Conservation (phyloP, 257 asterid genomes). For the Gynochthodes officinalis region DNA sequence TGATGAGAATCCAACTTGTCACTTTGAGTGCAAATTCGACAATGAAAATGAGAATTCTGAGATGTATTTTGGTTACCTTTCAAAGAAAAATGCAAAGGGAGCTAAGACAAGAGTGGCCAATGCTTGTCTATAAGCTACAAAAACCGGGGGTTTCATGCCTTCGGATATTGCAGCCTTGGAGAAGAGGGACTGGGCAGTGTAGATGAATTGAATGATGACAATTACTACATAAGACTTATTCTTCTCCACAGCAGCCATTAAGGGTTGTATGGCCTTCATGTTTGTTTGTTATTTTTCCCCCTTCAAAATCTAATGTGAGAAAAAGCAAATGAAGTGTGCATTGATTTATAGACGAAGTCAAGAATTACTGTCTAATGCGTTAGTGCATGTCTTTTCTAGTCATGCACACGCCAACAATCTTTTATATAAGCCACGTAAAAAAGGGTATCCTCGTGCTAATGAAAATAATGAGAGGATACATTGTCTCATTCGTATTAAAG, state of each 20-base stretch:
- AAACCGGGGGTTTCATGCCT: constrained; percentile 56
- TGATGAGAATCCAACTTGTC: too few relatives aligned
- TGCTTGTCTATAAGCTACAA: constrained; percentile 53
- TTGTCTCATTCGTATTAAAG: too few relatives aligned
- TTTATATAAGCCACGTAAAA: too few relatives aligned
- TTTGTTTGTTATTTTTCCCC: not conserved
- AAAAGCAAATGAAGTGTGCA: not conserved
- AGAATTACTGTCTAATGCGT: too few relatives aligned
- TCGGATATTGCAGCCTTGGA: constrained; percentile 51
- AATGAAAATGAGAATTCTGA: too few relatives aligned
- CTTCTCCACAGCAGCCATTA: constrained; percentile 14
- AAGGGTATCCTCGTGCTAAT: too few relatives aligned
- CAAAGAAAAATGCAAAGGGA: constrained; percentile 46
- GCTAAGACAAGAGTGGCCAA: constrained; percentile 46
- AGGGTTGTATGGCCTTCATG: constrained; percentile 2
- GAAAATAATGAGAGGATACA: too few relatives aligned
- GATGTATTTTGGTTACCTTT: constrained; percentile 17
- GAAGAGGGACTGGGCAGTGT: constrained; percentile 48
- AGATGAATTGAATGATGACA: constrained; percentile 37
- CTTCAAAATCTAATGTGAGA: not conserved
- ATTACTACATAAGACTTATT: constrained; percentile 37
- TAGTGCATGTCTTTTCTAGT: too few relatives aligned
- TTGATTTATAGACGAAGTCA: constrained; percentile 8
- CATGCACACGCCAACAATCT: too few relatives aligned
- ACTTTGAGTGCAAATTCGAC: too few relatives aligned